A percentile compares a stretch with the other conserved stretches of the same genome.
Evolutionary conservation across 352 stramenopile species (phyloP).

Genomic region (Phytophthora kernoviae): DNA sequence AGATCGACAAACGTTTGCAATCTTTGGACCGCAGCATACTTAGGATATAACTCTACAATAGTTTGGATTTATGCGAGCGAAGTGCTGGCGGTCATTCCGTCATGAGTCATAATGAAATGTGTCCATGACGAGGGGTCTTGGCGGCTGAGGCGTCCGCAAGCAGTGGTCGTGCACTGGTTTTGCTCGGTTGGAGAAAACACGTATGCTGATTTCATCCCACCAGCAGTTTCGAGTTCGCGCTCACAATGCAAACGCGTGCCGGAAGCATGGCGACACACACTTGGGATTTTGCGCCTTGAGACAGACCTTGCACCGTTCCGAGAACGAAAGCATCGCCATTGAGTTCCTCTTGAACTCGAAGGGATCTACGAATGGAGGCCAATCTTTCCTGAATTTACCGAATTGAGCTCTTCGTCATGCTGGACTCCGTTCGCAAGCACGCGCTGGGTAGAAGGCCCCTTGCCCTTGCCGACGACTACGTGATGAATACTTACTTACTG

Average conservation of each 20-base stretch:
- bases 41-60: no score
- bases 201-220: conserved; percentile 2
- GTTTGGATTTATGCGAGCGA: no score
- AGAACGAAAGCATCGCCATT: background rate
- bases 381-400: background rate
- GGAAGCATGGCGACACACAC: no score
- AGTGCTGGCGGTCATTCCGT: no score
- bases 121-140: no score
- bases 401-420: conserved; percentile 16
- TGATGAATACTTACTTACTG: no score
- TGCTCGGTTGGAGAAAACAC: background rate
- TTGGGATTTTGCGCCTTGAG: no score
- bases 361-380: background rate
- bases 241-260: no score
- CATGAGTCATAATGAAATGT: no score
- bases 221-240: background rate
- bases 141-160: conserved; percentile 1
- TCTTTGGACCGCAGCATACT: no score
- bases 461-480: background rate
- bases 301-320: no score
- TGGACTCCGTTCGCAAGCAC: conserved; percentile 41
- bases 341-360: background rate
- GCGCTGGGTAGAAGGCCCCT: conserved; percentile 31
- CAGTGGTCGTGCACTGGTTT: background rate
- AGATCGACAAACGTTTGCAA: no score